Base-by-base conservation (phyloP, 257 asterid species). In the Nicotiana paniculata region DNA sequence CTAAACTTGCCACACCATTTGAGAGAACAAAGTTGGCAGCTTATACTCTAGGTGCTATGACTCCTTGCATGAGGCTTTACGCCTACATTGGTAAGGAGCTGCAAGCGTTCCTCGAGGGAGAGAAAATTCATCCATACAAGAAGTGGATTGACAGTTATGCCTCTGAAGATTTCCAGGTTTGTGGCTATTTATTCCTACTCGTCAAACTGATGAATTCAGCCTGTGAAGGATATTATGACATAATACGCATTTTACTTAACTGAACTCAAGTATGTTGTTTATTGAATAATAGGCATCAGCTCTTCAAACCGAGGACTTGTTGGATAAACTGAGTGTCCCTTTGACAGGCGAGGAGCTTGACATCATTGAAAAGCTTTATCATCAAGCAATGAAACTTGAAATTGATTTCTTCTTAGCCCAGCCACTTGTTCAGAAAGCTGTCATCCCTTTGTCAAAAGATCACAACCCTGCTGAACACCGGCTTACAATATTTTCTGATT, bases 21-120 rank as follows among this genome's bases (percentile, higher is more conserved):
- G 97, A 96, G 94, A 96, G 91, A 85, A 96, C 97, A 64, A 96
- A 93, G 88, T 87, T 96, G 84, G 98, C 99, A 3, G 98, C 98
- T 81, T 96, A 94, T 84, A 88, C 99, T 81, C 87, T 96, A 86
- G 98, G 98, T 86, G 97, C 99, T 82, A 89, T 96, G 97, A 87
- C 98, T 81, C 98, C 99, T 82, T 94, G 97, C 91, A 91, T 91
- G 95, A 92, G 94, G 92, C 96, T 96, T 69, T 92, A 96, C 87
- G 95, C 98, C 88, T 90, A 88, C 84, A 83, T 96, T 12, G 98
- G 98, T 77, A 89, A 91, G 92, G 94, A 93, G 91, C 77, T 96
- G 84, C 85, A 77, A 86, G 85, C 88, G 35, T 86, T 87, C 82
- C 86, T 85, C 77, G 86, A 83, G 81, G 83, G 72, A 84, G 86